Evolutionary conservation across 768 basidiomycete species (phyloP).

Genomic region (Suillus variegatus): DNA sequence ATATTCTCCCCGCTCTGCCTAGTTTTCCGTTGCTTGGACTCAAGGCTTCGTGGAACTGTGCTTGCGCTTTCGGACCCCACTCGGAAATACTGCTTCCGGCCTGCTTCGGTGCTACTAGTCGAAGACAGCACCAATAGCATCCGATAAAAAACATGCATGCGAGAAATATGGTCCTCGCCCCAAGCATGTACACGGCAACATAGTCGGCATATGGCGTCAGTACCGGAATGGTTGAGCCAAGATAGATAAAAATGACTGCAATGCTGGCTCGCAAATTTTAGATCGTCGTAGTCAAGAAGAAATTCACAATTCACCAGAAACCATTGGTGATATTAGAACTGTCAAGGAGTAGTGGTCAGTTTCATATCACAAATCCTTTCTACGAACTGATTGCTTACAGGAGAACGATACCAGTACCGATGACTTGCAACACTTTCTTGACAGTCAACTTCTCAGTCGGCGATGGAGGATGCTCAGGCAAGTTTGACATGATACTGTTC

Average conservation of each 20-base stretch:
- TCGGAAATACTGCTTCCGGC: background rate
- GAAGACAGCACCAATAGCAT: background rate
- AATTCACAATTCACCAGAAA: constrained; percentile 1
- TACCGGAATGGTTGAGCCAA: background rate
- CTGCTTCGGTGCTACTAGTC: background rate
- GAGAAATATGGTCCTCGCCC: background rate
- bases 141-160: background rate
- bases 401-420: background rate
- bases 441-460: background rate
- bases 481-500: background rate
- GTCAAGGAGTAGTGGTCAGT: background rate
- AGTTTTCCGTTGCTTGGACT: background rate
- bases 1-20: background rate
- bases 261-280: background rate
- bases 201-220: background rate
- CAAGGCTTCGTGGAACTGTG: background rate
- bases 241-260: background rate
- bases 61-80: background rate
- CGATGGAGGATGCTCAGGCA: background rate
- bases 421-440: background rate
- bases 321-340: background rate
- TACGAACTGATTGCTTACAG: background rate
- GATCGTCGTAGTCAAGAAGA: background rate
- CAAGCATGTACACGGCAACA: background rate
- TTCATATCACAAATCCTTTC: background rate